A percentile compares a stretch with the other conserved stretches of the same genome.
phyloP scores from a whole-genome alignment of 2,329 filamentous ascomycete genomes.

The Pestalotiopsis sp. region DNA sequence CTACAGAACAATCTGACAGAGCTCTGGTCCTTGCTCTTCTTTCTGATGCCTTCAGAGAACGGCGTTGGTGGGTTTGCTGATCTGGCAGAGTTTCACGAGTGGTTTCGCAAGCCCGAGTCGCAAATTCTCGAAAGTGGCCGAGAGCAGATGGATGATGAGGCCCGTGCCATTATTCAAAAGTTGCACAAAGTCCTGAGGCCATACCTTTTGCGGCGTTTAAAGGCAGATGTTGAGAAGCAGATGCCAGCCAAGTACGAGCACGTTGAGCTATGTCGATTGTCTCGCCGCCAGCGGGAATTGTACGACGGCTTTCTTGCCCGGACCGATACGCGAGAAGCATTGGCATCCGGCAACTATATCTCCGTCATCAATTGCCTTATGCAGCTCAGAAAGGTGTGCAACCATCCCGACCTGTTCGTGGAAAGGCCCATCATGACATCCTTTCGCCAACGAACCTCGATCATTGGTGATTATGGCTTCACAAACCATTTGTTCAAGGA shows the following conservation, averaged over 20 bases:
- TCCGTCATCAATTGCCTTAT: constrained; percentile 98
- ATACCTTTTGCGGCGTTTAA: constrained; percentile 86
- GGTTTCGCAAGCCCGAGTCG: constrained; percentile 93
- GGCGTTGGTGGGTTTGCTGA: constrained; percentile 90
- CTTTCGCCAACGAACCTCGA: constrained; percentile 85
- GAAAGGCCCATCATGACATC: constrained; percentile 96
- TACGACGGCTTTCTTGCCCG: constrained; percentile 96
- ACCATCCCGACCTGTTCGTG: constrained; percentile 95
- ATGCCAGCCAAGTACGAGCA: constrained; percentile 99
- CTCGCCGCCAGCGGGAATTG: constrained; percentile 90
- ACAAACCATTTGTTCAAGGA: constrained; percentile 73
- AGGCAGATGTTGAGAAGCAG: constrained; percentile 97
- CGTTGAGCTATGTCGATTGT: constrained; percentile 92
- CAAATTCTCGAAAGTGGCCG: constrained; percentile 95
- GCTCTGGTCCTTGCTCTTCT: constrained; percentile 95
- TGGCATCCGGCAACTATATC: constrained; percentile 92
- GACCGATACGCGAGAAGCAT: constrained; percentile 83
- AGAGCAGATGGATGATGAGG: constrained; percentile 92
- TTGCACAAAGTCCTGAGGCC: constrained; percentile 92
- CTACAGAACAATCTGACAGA: constrained; percentile 97
- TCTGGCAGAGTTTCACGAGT: constrained; percentile 93
- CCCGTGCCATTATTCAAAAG: constrained; percentile 87
- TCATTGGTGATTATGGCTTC: constrained; percentile 72
- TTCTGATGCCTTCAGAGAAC: constrained; percentile 89
- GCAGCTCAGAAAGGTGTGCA: constrained; percentile 97